phyloP scores from a whole-genome alignment of 2,329 filamentous ascomycete genomes.

The Cladosporium sp. region DNA sequence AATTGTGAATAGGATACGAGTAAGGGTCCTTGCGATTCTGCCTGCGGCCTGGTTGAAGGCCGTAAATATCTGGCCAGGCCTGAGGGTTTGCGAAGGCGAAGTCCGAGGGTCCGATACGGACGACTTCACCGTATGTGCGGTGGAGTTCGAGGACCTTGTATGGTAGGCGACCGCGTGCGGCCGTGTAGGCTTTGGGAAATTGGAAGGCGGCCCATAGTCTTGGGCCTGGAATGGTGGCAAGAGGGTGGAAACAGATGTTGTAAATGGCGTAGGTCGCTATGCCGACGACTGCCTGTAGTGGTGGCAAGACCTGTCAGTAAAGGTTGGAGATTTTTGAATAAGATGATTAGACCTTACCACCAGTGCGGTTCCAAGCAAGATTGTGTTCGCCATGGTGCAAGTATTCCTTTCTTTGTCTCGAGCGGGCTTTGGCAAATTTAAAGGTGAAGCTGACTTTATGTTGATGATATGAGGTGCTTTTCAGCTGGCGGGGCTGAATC shows the following conservation, averaged over 20 bases:
- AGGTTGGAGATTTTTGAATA: too few relatives aligned
- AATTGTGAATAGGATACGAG: conserved; percentile 9
- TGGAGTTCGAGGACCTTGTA: conserved; percentile 25
- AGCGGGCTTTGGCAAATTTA: too few relatives aligned
- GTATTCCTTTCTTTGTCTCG: too few relatives aligned
- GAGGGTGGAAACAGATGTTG: conserved; percentile 40
- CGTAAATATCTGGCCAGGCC: conserved; percentile 42
- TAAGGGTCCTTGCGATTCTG: conserved; percentile 24
- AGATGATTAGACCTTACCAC: too few relatives aligned
- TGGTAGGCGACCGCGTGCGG: conserved; percentile 11
- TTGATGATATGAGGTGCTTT: too few relatives aligned
- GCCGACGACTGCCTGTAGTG: too few relatives aligned
- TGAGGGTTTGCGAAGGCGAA: conserved; percentile 39
- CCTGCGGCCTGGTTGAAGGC: conserved; percentile 21
- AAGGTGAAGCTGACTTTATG: too few relatives aligned
- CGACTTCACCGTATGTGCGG: conserved; percentile 37
- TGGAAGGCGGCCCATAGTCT: conserved; percentile 17
- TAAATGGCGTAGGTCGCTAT: conserved; percentile 24
- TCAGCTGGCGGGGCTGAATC: too few relatives aligned
- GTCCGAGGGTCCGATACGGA: conserved; percentile 45
- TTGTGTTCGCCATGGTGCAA: too few relatives aligned
- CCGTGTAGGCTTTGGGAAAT: not conserved
- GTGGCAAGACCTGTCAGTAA: too few relatives aligned
- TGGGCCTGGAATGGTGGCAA: conserved; percentile 39
- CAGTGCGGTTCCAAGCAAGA: too few relatives aligned